These are phyloP conservation scores for Intubia oerlemansii DNA, from an alignment of 2,329 filamentous ascomycete genomes.

Conservation along the genomic window DNA sequence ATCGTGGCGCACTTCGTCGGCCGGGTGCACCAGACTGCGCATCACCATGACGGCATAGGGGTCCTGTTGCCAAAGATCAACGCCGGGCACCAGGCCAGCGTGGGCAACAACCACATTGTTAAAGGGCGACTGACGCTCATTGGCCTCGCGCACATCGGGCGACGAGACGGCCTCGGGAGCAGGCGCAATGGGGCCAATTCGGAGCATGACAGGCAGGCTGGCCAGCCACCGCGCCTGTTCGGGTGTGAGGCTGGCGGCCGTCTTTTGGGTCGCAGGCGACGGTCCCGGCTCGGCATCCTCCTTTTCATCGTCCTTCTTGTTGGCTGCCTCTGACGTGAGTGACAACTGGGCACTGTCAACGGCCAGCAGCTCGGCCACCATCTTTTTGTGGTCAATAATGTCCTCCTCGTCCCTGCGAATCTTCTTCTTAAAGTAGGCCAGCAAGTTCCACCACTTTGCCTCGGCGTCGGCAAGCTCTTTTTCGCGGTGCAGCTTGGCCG, in stretches of 20 bases:
- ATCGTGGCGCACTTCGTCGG: constrained; percentile 26
- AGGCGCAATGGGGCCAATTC: constrained; percentile 34
- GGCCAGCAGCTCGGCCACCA: constrained; percentile 2
- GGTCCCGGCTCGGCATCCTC: no score
- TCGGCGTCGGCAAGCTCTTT: constrained; percentile 6
- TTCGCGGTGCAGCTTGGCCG: constrained; percentile 8
- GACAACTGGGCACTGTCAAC: no score
- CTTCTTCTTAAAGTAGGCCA: constrained; percentile 1
- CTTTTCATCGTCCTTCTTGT: no score
- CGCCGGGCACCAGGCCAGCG: constrained; percentile 60
- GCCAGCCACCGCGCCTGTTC: constrained; percentile 49
- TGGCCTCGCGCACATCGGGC: not conserved
- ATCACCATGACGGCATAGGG: constrained; percentile 81
- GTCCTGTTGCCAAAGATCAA: constrained; percentile 48
- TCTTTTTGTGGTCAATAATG: constrained; percentile 3
- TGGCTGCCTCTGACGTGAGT: no score
- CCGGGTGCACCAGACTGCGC: constrained; percentile 47
- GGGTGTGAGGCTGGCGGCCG: constrained; percentile 27
- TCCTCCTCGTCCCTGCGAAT: constrained; percentile 5
- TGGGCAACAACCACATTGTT: constrained; percentile 55
- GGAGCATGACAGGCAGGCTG: constrained; percentile 56
- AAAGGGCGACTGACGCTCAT: constrained; percentile 9
- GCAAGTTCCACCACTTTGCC: not conserved
- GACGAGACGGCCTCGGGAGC: constrained; percentile 18
- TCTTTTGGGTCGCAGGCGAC: no score